These are phyloP conservation scores for Paraphaeosphaeria minitans DNA, from an alignment of 2,329 filamentous ascomycete genomes.

Conservation along the genomic window DNA sequence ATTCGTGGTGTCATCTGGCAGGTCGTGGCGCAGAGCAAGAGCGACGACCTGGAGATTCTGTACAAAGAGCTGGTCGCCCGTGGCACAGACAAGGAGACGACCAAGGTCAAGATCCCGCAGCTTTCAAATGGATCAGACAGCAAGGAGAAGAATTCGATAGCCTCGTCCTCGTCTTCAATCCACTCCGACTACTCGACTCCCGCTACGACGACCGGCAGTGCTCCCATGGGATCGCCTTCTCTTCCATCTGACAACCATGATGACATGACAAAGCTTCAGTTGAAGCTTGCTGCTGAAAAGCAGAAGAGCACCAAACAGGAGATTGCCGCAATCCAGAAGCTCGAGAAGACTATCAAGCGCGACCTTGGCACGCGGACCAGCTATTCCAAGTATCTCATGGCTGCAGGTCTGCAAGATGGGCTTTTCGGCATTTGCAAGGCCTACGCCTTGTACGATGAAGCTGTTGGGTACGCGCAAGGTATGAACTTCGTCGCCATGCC, in stretches of 20 bases:
- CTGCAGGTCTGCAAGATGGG: constrained; percentile 88
- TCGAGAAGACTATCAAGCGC: constrained; percentile 89
- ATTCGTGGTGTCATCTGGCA: constrained; percentile 99
- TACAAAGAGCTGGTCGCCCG: constrained; percentile 81
- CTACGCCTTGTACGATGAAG: constrained; percentile 93
- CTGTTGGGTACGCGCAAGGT: constrained; percentile 94
- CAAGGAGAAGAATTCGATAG: constrained; percentile 69
- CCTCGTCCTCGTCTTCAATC: constrained; percentile 83
- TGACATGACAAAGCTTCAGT: constrained; percentile 67
- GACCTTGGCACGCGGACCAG: constrained; percentile 92
- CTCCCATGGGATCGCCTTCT: constrained; percentile 54
- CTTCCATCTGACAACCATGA: constrained; percentile 64
- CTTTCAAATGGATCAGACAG: constrained; percentile 57
- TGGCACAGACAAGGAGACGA: constrained; percentile 76
- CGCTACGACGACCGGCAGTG: constrained; percentile 57
- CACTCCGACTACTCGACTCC: constrained; percentile 76
- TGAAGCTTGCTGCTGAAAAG: constrained; percentile 67
- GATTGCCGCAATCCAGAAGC: constrained; percentile 71
- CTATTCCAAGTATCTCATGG: constrained; percentile 93
- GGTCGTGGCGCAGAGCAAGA: constrained; percentile 93
- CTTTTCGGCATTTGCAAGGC: constrained; percentile 97
- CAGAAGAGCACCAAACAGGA: constrained; percentile 83
- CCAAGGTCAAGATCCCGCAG: constrained; percentile 30
- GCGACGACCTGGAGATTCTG: constrained; percentile 82
- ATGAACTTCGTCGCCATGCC: constrained; percentile 99